Evolutionary conservation across 1,139 yeast genomes (phyloP).

Genomic region (Yamadazyma epiphylla): DNA sequence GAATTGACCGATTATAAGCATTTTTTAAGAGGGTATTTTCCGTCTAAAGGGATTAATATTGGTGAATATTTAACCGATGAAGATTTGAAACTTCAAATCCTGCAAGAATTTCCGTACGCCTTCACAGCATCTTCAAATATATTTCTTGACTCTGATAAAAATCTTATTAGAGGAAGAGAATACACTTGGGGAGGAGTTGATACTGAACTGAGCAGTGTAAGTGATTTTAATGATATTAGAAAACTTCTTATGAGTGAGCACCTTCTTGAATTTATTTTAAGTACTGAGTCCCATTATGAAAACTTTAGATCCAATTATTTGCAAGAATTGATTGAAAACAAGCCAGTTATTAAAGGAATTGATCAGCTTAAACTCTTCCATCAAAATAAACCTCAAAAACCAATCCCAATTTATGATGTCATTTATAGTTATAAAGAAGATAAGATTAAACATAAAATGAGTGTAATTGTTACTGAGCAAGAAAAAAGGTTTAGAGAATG

Average conservation of each 20-base stretch:
- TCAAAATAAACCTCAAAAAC: conserved; percentile 32
- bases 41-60: conserved; percentile 46
- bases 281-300: conserved; percentile 58
- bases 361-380: conserved; percentile 20
- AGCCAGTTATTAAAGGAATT: conserved; percentile 7
- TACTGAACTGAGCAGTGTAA: conserved; percentile 59
- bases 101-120: conserved; percentile 52
- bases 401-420: conserved; percentile 41
- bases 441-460: conserved; percentile 43
- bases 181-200: conserved; percentile 77
- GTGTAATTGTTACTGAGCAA: conserved; percentile 47
- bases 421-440: conserved; percentile 41
- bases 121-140: conserved; percentile 49
- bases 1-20: conserved; percentile 43
- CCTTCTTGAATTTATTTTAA: conserved; percentile 55
- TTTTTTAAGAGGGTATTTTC: conserved; percentile 40
- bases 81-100: conserved; percentile 25
- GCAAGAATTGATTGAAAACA: conserved; percentile 18
- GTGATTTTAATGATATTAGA: conserved; percentile 60
- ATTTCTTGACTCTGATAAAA: conserved; percentile 27
- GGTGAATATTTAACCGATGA: conserved; percentile 53
- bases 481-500: conserved; percentile 64
- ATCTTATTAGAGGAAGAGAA: conserved; percentile 54
- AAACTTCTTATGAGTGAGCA: conserved; percentile 48
- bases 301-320: conserved; percentile 45